phyloP scores from a whole-genome alignment of 257 asterid genomes.

The Jacaranda mimosifolia region DNA sequence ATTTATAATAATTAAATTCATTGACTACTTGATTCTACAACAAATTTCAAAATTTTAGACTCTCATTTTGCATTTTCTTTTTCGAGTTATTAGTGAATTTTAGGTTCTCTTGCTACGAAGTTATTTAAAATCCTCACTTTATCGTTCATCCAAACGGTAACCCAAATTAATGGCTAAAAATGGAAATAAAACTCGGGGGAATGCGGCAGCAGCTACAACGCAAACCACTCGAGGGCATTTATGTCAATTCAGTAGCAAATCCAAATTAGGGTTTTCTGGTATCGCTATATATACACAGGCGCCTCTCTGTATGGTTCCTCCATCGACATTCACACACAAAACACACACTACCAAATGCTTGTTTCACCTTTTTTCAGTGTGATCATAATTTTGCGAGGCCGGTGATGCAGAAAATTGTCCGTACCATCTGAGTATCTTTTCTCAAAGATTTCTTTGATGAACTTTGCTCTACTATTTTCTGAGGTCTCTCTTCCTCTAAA shows the following conservation, averaged over 20 bases:
- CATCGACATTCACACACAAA: not conserved
- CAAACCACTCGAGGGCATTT: conserved; percentile 12
- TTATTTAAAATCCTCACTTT: too few species aligned
- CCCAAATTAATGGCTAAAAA: too few species aligned
- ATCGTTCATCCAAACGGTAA: too few species aligned
- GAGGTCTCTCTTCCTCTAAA: conserved; percentile 47
- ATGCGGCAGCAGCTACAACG: not conserved
- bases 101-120: too few species aligned
- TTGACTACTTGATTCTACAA: too few species aligned
- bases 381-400: conserved; percentile 34
- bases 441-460: conserved; percentile 37
- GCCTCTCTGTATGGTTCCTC: not conserved
- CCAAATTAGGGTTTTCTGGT: conserved; percentile 35
- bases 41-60: too few species aligned
- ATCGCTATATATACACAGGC: conserved; percentile 1
- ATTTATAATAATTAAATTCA: too few species aligned
- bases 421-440: conserved; percentile 72
- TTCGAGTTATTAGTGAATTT: too few species aligned
- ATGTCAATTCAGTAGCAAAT: not conserved
- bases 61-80: too few species aligned
- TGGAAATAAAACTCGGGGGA: not conserved
- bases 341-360: not conserved
- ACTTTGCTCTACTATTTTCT: conserved; percentile 33
- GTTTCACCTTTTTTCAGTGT: not conserved
- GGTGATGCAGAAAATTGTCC: conserved; percentile 74